These are phyloP conservation scores for Arabidopsis arenosa DNA, from an alignment of 345 rosid genomes.

Conservation along the genomic window DNA sequence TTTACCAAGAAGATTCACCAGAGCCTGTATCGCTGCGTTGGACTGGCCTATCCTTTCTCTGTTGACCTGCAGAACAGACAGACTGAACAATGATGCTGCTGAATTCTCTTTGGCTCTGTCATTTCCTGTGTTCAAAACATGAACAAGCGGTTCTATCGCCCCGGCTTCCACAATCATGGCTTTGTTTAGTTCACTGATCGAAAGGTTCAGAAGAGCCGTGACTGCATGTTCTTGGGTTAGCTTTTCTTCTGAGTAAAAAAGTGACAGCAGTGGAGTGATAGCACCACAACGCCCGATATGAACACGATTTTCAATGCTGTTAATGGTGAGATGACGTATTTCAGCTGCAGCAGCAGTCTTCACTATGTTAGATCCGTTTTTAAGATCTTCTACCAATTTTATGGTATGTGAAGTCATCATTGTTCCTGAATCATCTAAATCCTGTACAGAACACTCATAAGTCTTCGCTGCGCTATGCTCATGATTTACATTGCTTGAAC, in stretches of 20 bases:
- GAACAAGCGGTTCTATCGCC: conserved; percentile 78
- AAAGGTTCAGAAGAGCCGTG: conserved; percentile 85
- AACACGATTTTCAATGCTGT: conserved; percentile 69
- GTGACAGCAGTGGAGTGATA: conserved; percentile 65
- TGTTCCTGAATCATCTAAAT: conserved; percentile 41
- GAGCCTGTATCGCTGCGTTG: conserved; percentile 70
- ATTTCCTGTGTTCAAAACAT: conserved; percentile 75
- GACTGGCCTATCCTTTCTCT: conserved; percentile 83
- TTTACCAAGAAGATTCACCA: conserved; percentile 76
- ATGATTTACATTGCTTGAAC: conserved; percentile 45
- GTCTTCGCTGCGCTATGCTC: conserved; percentile 40
- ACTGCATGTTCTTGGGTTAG: conserved; percentile 88
- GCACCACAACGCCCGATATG: conserved; percentile 74
- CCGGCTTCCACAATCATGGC: conserved; percentile 74
- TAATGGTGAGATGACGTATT: conserved; percentile 77
- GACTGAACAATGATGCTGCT: conserved; percentile 84
- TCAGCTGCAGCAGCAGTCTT: conserved; percentile 83
- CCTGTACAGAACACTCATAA: conserved; percentile 44
- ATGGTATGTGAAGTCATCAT: conserved; percentile 56
- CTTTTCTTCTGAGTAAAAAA: conserved; percentile 68
- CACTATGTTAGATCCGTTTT: conserved; percentile 54
- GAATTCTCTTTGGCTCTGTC: conserved; percentile 90
- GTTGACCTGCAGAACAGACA: conserved; percentile 76
- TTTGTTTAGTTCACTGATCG: conserved; percentile 79
- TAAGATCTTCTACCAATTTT: conserved; percentile 69